Evolutionary conservation across 2,329 filamentous ascomycete species (phyloP).

Genomic region (Helicocarpus griseus): DNA sequence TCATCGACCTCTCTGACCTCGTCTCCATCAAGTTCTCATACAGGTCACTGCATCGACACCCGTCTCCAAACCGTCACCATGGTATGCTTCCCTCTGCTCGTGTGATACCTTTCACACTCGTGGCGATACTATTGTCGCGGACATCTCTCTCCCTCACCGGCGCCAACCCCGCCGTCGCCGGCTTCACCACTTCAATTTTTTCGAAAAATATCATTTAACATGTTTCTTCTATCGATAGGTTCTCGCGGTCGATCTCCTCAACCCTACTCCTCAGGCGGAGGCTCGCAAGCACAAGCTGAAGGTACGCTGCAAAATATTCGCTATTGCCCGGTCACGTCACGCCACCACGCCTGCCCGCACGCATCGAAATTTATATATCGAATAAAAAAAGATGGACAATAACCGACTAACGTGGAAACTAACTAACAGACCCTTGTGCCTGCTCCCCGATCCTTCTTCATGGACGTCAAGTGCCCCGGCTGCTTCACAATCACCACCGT

Average conservation of each 20-base stretch:
- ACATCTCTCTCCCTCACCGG: background rate
- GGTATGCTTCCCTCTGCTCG: conserved; percentile 22
- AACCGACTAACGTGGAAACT: background rate
- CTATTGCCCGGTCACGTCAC: no score
- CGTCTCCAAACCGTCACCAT: conserved; percentile 34
- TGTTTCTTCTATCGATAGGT: conserved; percentile 50
- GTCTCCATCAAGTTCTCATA: conserved; percentile 31
- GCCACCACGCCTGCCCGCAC: conserved; percentile 16
- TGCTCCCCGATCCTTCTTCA: conserved; percentile 98
- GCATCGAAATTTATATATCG: conserved; percentile 13
- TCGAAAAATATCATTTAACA: conserved; percentile 10
- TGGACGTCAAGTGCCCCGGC: conserved; percentile 99
- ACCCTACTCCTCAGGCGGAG: conserved; percentile 95
- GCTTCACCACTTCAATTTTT: background rate
- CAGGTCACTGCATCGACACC: conserved; percentile 30
- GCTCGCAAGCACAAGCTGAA: conserved; percentile 99
- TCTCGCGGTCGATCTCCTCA: conserved; percentile 99
- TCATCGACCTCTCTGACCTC: conserved; percentile 10
- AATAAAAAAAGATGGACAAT: no score
- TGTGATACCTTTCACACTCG: background rate
- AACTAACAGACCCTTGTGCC: conserved; percentile 75
- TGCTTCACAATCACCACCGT: conserved; percentile 99
- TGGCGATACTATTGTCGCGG: background rate
- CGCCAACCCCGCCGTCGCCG: conserved; percentile 10
- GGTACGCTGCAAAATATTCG: conserved; percentile 53